These are phyloP conservation scores for Alternaria gansuensis DNA, from an alignment of 2,329 filamentous ascomycete genomes.

Conservation along the genomic window DNA sequence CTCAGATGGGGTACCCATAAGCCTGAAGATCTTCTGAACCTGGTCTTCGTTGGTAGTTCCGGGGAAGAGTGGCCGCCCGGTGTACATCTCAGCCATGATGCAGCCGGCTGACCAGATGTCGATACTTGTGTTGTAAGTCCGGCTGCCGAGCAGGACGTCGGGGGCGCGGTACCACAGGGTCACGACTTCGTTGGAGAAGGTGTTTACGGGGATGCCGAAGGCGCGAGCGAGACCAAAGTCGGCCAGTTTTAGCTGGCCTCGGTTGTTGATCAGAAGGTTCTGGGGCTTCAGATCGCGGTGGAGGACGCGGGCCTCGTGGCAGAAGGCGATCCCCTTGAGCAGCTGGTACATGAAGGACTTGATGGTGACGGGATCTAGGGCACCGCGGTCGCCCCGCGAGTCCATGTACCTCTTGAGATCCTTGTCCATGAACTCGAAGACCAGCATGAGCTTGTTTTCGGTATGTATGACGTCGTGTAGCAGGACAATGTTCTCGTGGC, in stretches of 20 bases:
- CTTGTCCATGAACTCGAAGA: conserved; percentile 99
- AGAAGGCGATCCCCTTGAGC: conserved; percentile 94
- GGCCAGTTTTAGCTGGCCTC: conserved; percentile 88
- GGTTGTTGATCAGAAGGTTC: conserved; percentile 93
- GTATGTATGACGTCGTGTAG: conserved; percentile 99
- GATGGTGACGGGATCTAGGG: conserved; percentile 87
- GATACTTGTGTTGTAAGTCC: conserved; percentile 99
- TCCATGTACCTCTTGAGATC: conserved; percentile 99
- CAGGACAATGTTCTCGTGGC: conserved; percentile 97
- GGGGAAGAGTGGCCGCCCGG: conserved; percentile 91
- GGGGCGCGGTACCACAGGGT: conserved; percentile 98
- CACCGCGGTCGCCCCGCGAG: conserved; percentile 85
- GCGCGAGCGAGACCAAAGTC: conserved; percentile 94
- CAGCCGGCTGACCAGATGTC: conserved; percentile 99
- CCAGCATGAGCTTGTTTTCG: conserved; percentile 99
- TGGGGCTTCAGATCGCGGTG: conserved; percentile 97
- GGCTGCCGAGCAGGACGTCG: conserved; percentile 89
- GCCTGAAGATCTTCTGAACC: conserved; percentile 93
- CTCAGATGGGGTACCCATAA: conserved; percentile 98
- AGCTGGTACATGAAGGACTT: conserved; percentile 99
- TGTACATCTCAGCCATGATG: conserved; percentile 99
- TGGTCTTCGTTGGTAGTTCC: conserved; percentile 99
- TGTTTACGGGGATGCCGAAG: conserved; percentile 97
- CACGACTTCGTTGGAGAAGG: conserved; percentile 97
- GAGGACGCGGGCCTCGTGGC: conserved; percentile 94